Evolutionary conservation across 2,329 filamentous ascomycete genomes (phyloP), one percentile per base, ranked within the genome.

Genomic region (Alternaria novae-zelandiae): DNA sequence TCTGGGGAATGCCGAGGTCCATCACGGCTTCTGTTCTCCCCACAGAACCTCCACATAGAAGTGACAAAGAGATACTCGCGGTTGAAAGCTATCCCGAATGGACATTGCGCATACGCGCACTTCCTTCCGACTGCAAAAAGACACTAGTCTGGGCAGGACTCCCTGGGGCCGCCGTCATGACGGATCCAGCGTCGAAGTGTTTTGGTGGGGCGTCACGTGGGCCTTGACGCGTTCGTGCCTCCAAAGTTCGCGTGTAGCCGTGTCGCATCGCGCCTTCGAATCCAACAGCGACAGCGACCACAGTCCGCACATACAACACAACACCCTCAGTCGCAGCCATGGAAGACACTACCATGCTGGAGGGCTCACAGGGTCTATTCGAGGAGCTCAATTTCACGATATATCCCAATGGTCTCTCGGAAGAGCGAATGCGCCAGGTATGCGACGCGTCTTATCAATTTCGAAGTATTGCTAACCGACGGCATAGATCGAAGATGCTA

Each of bases 401-500:
- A 51, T 81, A 84, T n/a, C 81, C 81, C 11, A 79, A 76, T 65
- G 71, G 71, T n/a, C 64, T 82, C n/a, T 63, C 71, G 1, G 68
- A 74, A 41, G 72, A 77, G 12, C 66, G 67, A 44, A 59, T 75
- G 36, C 64, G 61, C 9, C 61, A 76, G 65, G 79, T 78, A 71
- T 61, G 67, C 58, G 58, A 74, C 71, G 73, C 73, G 73, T 71
- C 30, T n/a, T 3, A 32, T 25, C 28, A 43, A 30, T 47, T 28
- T 15, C 51, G 8, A 41, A 30, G 17, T 46, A 12, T 41, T 64
- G 54, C 73, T 79, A 56, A 78, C 70, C 17, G 49, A 41, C 45
- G 41, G 23, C 23, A 30, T 66, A 88, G 85, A 72, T 86, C 56
- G 80, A 81, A 26, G 77, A 82, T 6, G 73, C 79, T 2, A 78